Evolutionary conservation across 139 green algal genomes (phyloP).

Genomic region (Chlamydomonas applanata): DNA sequence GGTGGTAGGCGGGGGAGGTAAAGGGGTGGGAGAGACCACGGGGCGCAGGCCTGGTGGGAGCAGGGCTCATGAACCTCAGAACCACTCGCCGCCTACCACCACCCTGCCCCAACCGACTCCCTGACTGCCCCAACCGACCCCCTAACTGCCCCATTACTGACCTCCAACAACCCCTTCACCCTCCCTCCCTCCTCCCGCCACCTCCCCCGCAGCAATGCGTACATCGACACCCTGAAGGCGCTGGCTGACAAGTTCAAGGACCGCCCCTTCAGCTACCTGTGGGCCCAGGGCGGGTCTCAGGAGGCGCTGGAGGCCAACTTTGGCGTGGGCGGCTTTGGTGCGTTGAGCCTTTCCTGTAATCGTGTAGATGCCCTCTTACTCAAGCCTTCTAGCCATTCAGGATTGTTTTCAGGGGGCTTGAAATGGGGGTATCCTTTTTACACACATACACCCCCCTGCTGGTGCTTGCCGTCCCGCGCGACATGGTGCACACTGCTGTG

Average conservation of each 20-base stretch:
- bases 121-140: too few relatives aligned
- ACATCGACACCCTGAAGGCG: conserved; percentile 63
- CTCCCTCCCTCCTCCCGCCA: not conserved
- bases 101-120: not conserved
- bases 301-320: conserved; percentile 69
- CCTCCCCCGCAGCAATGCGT: conserved; percentile 49
- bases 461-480: not conserved
- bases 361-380: not conserved
- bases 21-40: too few relatives aligned
- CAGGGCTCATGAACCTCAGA: too few relatives aligned
- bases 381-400: too few relatives aligned
- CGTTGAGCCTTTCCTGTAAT: not conserved
- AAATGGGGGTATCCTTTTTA: too few relatives aligned
- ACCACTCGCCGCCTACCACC: too few relatives aligned
- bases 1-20: too few relatives aligned
- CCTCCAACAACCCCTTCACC: too few relatives aligned
- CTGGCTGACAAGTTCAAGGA: conserved; percentile 72
- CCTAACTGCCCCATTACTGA: too few relatives aligned
- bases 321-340: conserved; percentile 76
- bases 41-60: too few relatives aligned
- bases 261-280: conserved; percentile 77
- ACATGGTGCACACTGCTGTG: not conserved
- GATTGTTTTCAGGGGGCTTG: too few relatives aligned
- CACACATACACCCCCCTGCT: too few relatives aligned
- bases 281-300: conserved; percentile 72